Percentiles rank a stretch among this genome's conserved stretches.
phyloP scores from a whole-genome alignment of 2,329 filamentous ascomycete genomes.

The Eutypella sp. region DNA sequence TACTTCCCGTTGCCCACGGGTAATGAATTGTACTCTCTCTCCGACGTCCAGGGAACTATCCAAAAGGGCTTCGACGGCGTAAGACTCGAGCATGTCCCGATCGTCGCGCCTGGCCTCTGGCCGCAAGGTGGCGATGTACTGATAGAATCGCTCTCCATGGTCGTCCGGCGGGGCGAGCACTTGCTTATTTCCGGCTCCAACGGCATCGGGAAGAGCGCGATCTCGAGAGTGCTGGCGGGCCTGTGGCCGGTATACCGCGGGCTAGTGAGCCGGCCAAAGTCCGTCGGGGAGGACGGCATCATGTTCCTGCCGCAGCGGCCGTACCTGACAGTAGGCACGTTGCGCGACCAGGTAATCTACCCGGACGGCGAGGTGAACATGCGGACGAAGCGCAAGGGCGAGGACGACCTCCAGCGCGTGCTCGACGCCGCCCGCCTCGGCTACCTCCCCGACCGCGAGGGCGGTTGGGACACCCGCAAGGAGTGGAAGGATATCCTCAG shows the following conservation, averaged over 20 bases:
- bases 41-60: slow-evolving; percentile 87
- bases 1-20: slow-evolving; percentile 67
- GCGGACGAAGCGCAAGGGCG: slow-evolving; percentile 71
- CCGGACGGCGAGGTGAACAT: slow-evolving; percentile 94
- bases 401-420: slow-evolving; percentile 71
- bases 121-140: slow-evolving; percentile 90
- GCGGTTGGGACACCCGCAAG: slow-evolving; percentile 93
- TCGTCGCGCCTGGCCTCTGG: slow-evolving; percentile 84
- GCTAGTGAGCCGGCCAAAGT: slow-evolving; percentile 80
- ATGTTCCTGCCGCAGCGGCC: slow-evolving; percentile 97
- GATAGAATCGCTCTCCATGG: slow-evolving; percentile 80
- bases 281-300: slow-evolving; percentile 79
- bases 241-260: slow-evolving; percentile 94
- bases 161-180: slow-evolving; percentile 87
- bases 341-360: slow-evolving; percentile 97
- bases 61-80: slow-evolving; percentile 95
- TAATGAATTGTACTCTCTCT: slow-evolving; percentile 80
- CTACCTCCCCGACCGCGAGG: slow-evolving; percentile 86
- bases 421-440: slow-evolving; percentile 81
- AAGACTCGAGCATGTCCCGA: slow-evolving; percentile 84
- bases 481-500: slow-evolving; percentile 99
- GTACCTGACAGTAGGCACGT: slow-evolving; percentile 85
- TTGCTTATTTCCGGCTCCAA: slow-evolving; percentile 92
- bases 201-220: slow-evolving; percentile 87
- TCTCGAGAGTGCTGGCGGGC: slow-evolving; percentile 81